phyloP scores from a whole-genome alignment of 257 asterid species.

The Solanum ahanhuiri region DNA sequence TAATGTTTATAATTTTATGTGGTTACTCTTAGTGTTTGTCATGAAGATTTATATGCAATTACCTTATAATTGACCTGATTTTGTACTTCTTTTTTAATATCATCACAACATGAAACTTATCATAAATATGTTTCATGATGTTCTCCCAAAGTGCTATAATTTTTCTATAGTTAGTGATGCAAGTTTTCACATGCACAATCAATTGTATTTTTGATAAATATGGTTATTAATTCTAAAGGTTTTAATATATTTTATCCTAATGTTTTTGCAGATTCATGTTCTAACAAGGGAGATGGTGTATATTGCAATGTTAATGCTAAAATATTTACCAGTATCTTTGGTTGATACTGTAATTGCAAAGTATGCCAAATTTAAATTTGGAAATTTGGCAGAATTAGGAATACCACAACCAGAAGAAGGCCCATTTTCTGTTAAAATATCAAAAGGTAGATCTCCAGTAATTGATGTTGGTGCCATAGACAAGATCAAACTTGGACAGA shows the following conservation, averaged over 20 bases:
- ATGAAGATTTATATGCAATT: neutral
- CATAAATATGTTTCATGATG: neutral
- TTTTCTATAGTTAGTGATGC: constrained; percentile 1
- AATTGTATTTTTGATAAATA: neutral
- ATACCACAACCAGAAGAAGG: constrained; percentile 33
- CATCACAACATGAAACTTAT: neutral
- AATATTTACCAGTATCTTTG: neutral
- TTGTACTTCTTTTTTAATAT: neutral
- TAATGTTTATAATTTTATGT: neutral
- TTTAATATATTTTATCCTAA: neutral
- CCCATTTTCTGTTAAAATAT: constrained; percentile 26
- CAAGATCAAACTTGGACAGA: constrained; percentile 23
- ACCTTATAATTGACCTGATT: neutral
- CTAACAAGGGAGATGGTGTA: constrained; percentile 24
- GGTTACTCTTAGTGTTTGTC: neutral
- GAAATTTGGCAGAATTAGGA: constrained; percentile 30
- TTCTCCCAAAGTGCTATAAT: neutral
- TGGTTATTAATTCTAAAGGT: neutral
- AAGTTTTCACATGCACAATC: neutral
- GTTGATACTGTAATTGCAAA: constrained; percentile 20
- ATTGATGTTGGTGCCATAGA: constrained; percentile 45
- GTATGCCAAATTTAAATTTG: constrained; percentile 5
- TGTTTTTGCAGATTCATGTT: constrained; percentile 30
- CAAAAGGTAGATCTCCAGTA: constrained; percentile 37
- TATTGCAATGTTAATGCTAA: constrained; percentile 26